Conservation (phyloP, 805 yeast genomes). For the Candida awuae region DNA sequence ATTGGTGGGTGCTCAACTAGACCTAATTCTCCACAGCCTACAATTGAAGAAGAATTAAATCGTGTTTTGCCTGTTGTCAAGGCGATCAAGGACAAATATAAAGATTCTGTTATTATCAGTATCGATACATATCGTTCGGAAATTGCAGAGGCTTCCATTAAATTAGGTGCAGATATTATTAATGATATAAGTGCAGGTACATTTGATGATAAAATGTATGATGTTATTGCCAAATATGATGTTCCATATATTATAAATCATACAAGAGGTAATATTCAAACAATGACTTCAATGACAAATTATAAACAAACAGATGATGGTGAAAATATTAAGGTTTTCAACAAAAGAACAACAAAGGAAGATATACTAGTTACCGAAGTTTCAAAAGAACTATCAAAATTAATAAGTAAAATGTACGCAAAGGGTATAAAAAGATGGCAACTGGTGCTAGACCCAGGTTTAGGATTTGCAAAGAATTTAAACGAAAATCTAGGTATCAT, state of each 20-base stretch:
- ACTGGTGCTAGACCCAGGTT: conserved; percentile 84
- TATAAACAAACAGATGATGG: conserved; percentile 36
- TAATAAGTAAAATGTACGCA: conserved; percentile 46
- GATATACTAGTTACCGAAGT: conserved; percentile 42
- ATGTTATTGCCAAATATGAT: conserved; percentile 57
- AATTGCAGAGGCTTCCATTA: conserved; percentile 64
- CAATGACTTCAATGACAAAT: conserved; percentile 54
- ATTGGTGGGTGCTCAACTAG: conserved; percentile 93
- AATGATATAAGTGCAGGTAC: conserved; percentile 85
- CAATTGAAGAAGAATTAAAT: conserved; percentile 55
- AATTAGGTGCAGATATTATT: conserved; percentile 81
- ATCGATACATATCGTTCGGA: conserved; percentile 79
- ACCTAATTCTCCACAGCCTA: conserved; percentile 66
- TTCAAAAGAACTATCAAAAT: conserved; percentile 53
- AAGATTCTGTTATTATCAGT: conserved; percentile 46
- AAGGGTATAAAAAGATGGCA: conserved; percentile 84
- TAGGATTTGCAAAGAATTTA: conserved; percentile 89
- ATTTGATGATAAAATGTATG: conserved; percentile 59
- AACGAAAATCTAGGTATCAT: conserved; percentile 63
- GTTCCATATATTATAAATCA: conserved; percentile 81
- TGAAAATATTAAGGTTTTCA: conserved; percentile 12
- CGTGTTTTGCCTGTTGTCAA: conserved; percentile 66
- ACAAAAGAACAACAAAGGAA: conserved; percentile 5
- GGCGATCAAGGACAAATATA: conserved; percentile 40
- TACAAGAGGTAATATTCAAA: conserved; percentile 71